Evolutionary conservation across 495 filamentous ascomycete genomes (phyloP).

Genomic region (Tirmania nivea): DNA sequence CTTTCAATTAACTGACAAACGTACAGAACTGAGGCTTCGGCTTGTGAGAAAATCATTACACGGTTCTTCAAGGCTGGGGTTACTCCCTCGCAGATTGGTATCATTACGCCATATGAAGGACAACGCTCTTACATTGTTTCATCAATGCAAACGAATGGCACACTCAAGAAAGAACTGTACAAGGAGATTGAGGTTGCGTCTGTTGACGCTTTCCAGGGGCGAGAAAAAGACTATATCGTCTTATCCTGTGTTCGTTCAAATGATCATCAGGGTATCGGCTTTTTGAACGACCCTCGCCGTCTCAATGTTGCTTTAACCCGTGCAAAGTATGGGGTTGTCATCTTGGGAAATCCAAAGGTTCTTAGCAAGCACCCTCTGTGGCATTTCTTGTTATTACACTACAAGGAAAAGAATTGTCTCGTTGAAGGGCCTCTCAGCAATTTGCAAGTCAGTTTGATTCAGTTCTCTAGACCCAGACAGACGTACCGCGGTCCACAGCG

Average conservation of each 20-base stretch:
- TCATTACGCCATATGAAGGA: conserved; percentile 97
- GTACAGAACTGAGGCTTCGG: conserved; percentile 69
- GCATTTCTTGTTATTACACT: conserved; percentile 90
- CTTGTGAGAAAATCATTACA: conserved; percentile 94
- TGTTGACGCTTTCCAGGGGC: conserved; percentile 95
- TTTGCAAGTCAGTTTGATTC: conserved; percentile 77
- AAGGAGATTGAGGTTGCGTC: conserved; percentile 98
- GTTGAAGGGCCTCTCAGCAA: conserved; percentile 96
- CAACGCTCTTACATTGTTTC: conserved; percentile 97
- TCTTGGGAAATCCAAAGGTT: conserved; percentile 95
- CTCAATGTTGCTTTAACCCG: conserved; percentile 97
- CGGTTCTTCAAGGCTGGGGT: conserved; percentile 99
- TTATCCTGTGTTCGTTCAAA: conserved; percentile 96
- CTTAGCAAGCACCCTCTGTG: conserved; percentile 93
- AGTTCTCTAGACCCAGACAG: conserved; percentile 85
- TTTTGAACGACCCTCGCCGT: conserved; percentile 93
- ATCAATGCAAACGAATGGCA: conserved; percentile 93
- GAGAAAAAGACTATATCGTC: conserved; percentile 98
- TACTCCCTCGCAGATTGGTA: conserved; percentile 73
- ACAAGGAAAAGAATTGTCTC: conserved; percentile 90
- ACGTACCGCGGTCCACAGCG: conserved; percentile 77
- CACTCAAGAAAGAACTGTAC: conserved; percentile 95
- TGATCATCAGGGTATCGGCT: conserved; percentile 97
- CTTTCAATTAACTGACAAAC: not conserved
- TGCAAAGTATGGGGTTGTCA: conserved; percentile 87